A percentile compares a stretch with the other conserved stretches of the same genome.
Evolutionary conservation across 2,329 filamentous ascomycete genomes (phyloP).

Genomic region (Proliferodiscus dingleyae): DNA sequence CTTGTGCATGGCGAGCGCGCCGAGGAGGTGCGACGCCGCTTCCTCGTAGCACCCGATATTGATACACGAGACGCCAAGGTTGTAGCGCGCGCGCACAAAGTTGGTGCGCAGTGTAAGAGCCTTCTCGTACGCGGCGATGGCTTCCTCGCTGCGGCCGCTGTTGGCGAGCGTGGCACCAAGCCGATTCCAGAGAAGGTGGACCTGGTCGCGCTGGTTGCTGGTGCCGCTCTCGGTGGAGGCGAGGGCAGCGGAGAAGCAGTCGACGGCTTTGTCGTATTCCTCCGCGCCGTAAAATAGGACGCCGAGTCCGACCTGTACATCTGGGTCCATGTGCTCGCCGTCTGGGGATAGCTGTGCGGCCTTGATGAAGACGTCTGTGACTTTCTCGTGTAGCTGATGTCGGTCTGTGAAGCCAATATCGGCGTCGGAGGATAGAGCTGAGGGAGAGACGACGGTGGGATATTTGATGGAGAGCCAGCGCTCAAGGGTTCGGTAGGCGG

Average conservation of each 20-base stretch:
- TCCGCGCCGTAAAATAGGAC: slow-evolving; percentile 97
- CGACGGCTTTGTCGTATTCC: slow-evolving; percentile 96
- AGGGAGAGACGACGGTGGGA: slow-evolving; percentile 68
- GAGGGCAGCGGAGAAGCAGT: slow-evolving; percentile 92
- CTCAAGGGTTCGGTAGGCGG: slow-evolving; percentile 91
- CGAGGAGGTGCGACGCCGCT: slow-evolving; percentile 86
- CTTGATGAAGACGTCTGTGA: slow-evolving; percentile 85
- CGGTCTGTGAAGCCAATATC: slow-evolving; percentile 94
- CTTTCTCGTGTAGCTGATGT: slow-evolving; percentile 79
- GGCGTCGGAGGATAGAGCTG: slow-evolving; percentile 64
- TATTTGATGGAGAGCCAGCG: slow-evolving; percentile 97
- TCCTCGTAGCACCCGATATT: slow-evolving; percentile 95
- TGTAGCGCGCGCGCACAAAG: slow-evolving; percentile 95
- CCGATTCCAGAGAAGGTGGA: slow-evolving; percentile 95
- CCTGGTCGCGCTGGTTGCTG: slow-evolving; percentile 77
- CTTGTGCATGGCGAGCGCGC: slow-evolving; percentile 92
- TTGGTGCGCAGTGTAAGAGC: slow-evolving; percentile 87
- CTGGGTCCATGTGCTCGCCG: slow-evolving; percentile 94
- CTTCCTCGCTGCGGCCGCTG: slow-evolving; percentile 87
- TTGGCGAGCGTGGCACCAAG: slow-evolving; percentile 95
- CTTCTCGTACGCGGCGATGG: slow-evolving; percentile 93
- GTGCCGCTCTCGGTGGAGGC: slow-evolving; percentile 78
- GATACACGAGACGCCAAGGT: slow-evolving; percentile 92
- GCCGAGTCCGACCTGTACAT: slow-evolving; percentile 94
- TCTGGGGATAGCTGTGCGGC: slow-evolving; percentile 89